Evolutionary conservation across 208 protist species (phyloP).

Genomic region (Herpetomonas muscarum): DNA sequence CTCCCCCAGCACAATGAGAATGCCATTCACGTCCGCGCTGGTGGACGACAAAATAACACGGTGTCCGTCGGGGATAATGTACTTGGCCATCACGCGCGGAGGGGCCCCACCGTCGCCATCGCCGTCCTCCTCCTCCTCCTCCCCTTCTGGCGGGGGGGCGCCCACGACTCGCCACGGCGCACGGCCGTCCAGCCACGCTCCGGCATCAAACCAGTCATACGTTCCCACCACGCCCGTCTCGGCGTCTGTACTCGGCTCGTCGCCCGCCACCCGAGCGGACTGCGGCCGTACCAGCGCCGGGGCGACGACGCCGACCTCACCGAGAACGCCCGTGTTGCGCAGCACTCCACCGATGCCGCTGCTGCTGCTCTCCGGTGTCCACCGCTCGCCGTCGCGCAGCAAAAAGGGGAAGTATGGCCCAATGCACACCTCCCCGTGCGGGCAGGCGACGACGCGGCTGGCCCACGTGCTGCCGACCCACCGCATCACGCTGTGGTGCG

Average conservation of each 20-base stretch:
- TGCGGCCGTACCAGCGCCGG: too few relatives aligned
- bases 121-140: background rate
- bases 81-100: constrained; percentile 6
- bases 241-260: too few relatives aligned
- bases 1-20: constrained; percentile 29
- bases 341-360: too few relatives aligned
- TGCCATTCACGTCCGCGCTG: constrained; percentile 18
- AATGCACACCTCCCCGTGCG: constrained; percentile 8
- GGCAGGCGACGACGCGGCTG: background rate
- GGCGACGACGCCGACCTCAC: too few relatives aligned
- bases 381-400: too few relatives aligned
- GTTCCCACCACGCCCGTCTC: too few relatives aligned
- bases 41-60: constrained; percentile 17
- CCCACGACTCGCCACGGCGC: too few relatives aligned
- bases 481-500: background rate
- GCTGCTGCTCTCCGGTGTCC: too few relatives aligned
- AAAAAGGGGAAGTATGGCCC: constrained; percentile 19
- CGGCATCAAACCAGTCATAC: constrained; percentile 19
- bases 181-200: constrained; percentile 19
- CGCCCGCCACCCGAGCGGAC: background rate
- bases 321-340: too few relatives aligned
- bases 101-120: background rate
- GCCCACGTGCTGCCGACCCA: constrained; percentile 2
- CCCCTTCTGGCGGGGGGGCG: constrained; percentile 3
- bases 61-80: constrained; percentile 22